Evolutionary conservation across 495 filamentous ascomycete species (phyloP).

Genomic region (Aspergillus leporis): DNA sequence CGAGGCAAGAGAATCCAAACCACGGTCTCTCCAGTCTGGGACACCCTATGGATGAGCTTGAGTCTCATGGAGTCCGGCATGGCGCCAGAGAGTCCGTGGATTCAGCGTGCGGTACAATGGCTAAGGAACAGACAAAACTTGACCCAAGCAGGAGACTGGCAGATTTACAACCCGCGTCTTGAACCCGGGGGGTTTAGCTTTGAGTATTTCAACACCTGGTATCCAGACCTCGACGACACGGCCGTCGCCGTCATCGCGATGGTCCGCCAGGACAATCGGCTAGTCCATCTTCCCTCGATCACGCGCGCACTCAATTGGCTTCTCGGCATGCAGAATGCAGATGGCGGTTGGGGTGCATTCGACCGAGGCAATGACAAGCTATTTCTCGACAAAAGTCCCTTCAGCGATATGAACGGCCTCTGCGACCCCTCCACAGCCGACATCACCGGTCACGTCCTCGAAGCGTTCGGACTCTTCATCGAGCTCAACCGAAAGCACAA

Average conservation of each 20-base stretch:
- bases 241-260: conserved; percentile 35
- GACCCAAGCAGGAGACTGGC: conserved; percentile 33
- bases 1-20: conserved; percentile 27
- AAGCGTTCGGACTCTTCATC: conserved; percentile 43
- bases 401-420: conserved; percentile 45
- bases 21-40: conserved; percentile 33
- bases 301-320: conserved; percentile 33
- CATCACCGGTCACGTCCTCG: conserved; percentile 38
- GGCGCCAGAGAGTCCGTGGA: neutral
- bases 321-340: conserved; percentile 46
- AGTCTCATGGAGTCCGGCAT: conserved; percentile 30
- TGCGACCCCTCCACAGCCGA: conserved; percentile 38
- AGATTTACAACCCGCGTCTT: conserved; percentile 23
- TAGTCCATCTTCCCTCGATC: conserved; percentile 12
- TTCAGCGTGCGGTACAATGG: too few species aligned
- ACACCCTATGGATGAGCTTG: conserved; percentile 36
- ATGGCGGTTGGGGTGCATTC: conserved; percentile 48
- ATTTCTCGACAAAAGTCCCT: conserved; percentile 42
- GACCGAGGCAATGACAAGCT: conserved; percentile 39
- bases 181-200: conserved; percentile 36
- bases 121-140: conserved; percentile 26
- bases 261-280: conserved; percentile 25
- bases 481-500: too few species aligned
- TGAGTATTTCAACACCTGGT: conserved; percentile 34
- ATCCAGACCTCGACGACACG: conserved; percentile 50